phyloP scores from a whole-genome alignment of 768 basidiomycete species.

The Astraeus odoratus region DNA sequence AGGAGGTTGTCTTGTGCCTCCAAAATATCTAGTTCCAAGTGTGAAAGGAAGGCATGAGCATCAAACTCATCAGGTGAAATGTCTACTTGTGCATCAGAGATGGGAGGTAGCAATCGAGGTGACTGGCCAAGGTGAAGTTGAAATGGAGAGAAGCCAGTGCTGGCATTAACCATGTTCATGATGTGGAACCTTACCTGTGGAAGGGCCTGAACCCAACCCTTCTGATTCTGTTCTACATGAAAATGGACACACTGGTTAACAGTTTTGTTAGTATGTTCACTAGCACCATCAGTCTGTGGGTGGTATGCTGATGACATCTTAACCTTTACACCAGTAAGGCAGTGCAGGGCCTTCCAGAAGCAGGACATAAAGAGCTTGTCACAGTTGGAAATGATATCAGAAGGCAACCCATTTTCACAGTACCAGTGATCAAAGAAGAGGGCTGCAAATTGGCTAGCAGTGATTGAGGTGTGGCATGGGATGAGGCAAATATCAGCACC shows the following conservation, averaged over 20 bases:
- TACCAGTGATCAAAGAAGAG: slow-evolving; percentile 24
- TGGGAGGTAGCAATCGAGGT: slow-evolving; percentile 19
- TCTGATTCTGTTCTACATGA: slow-evolving; percentile 18
- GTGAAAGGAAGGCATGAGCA: background rate
- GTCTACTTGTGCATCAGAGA: background rate
- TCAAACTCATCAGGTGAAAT: background rate
- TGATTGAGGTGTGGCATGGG: slow-evolving; percentile 4
- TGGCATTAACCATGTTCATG: slow-evolving; percentile 27
- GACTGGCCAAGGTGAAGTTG: slow-evolving; percentile 19
- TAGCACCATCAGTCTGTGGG: slow-evolving; percentile 30
- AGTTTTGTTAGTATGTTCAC: slow-evolving; percentile 29
- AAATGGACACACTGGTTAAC: slow-evolving; percentile 22
- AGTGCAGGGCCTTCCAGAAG: slow-evolving; percentile 24
- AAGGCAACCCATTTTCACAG: slow-evolving; percentile 28
- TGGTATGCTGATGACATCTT: slow-evolving; percentile 31
- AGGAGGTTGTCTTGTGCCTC: slow-evolving; percentile 31
- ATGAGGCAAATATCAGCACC: slow-evolving; percentile 16
- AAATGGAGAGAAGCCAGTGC: slow-evolving; percentile 28
- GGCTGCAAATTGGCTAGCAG: slow-evolving; percentile 11
- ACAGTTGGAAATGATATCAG: slow-evolving; percentile 24
- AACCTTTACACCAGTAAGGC: slow-evolving; percentile 20
- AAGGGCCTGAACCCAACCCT: slow-evolving; percentile 24
- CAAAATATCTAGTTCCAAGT: slow-evolving; percentile 12
- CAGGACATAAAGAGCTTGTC: slow-evolving; percentile 27
- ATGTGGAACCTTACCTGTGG: slow-evolving; percentile 25